These are phyloP conservation scores for Allantophomopsis lycopodina DNA, from an alignment of 2,329 filamentous ascomycete species.

Conservation along the genomic window DNA sequence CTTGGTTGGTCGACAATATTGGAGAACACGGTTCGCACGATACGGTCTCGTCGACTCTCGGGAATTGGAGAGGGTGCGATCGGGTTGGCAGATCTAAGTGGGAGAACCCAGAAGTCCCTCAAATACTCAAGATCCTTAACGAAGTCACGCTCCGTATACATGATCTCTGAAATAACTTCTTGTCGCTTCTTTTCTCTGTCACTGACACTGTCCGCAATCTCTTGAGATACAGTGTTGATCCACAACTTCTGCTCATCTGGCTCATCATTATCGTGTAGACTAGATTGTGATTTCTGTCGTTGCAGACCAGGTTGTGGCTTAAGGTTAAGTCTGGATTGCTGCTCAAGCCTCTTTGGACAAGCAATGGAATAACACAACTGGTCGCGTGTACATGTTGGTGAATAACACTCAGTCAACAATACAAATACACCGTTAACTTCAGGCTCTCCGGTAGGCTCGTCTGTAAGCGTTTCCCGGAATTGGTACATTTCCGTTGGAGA, in stretches of 20 bases:
- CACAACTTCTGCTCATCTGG: conserved; percentile 95
- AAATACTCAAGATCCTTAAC: conserved; percentile 98
- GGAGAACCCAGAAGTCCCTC: conserved; percentile 96
- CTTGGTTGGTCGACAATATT: conserved; percentile 76
- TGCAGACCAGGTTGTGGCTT: conserved; percentile 76
- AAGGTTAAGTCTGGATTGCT: conserved; percentile 86
- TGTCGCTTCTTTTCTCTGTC: conserved; percentile 95
- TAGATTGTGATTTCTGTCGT: conserved; percentile 52
- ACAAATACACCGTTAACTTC: conserved; percentile 92
- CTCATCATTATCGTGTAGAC: conserved; percentile 74
- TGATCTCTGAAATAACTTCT: conserved; percentile 94
- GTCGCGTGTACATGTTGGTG: conserved; percentile 89
- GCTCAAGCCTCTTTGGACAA: conserved; percentile 83
- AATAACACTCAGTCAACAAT: conserved; percentile 92
- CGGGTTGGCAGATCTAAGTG: conserved; percentile 59
- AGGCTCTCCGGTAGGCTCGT: conserved; percentile 59
- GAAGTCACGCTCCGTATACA: conserved; percentile 97
- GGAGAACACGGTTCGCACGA: conserved; percentile 88
- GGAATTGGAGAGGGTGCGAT: conserved; percentile 68
- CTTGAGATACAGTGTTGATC: conserved; percentile 97
- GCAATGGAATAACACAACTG: conserved; percentile 97
- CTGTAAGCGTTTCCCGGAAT: conserved; percentile 84
- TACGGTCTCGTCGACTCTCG: conserved; percentile 72
- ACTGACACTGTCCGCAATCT: conserved; percentile 77
- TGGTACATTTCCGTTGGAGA: conserved; percentile 94